Evolutionary conservation across 2,329 filamentous ascomycete species (phyloP).

Genomic region (Cytospora piceae): DNA sequence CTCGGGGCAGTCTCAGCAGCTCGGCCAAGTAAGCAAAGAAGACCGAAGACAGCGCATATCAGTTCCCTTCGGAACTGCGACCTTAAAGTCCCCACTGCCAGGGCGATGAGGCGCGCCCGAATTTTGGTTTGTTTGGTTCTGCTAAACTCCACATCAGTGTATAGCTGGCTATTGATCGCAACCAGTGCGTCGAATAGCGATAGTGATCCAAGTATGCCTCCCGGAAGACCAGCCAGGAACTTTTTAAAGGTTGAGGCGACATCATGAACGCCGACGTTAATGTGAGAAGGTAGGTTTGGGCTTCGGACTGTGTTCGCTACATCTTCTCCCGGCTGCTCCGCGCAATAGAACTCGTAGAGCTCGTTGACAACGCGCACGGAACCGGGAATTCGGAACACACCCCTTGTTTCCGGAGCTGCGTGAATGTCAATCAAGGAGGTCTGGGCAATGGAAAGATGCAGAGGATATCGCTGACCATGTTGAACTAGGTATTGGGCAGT

Average conservation of each 20-base stretch:
- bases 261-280: constrained; percentile 64
- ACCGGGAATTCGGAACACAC: constrained; percentile 67
- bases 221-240: constrained; percentile 64
- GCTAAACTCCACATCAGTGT: constrained; percentile 54
- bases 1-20: constrained; percentile 57
- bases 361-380: constrained; percentile 59
- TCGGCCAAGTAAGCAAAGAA: constrained; percentile 64
- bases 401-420: constrained; percentile 50
- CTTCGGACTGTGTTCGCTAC: constrained; percentile 62
- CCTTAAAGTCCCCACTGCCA: constrained; percentile 62
- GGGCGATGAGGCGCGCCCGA: constrained; percentile 66
- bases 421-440: constrained; percentile 31
- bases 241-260: constrained; percentile 70
- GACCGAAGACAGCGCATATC: constrained; percentile 68
- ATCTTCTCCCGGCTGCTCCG: constrained; percentile 50
- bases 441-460: not conserved
- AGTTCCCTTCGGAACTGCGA: constrained; percentile 65
- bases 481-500: constrained; percentile 67
- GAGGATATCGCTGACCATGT: constrained; percentile 48
- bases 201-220: constrained; percentile 67
- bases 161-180: constrained; percentile 61
- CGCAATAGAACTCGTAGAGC: constrained; percentile 67
- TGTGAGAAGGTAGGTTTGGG: constrained; percentile 62
- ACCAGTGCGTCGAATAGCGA: constrained; percentile 65
- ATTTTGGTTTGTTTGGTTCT: constrained; percentile 59